Evolutionary conservation across 2,329 filamentous ascomycete species (phyloP), one percentile per base, ranked within the genome.

Genomic region (Neophaeococcomyces aloes): DNA sequence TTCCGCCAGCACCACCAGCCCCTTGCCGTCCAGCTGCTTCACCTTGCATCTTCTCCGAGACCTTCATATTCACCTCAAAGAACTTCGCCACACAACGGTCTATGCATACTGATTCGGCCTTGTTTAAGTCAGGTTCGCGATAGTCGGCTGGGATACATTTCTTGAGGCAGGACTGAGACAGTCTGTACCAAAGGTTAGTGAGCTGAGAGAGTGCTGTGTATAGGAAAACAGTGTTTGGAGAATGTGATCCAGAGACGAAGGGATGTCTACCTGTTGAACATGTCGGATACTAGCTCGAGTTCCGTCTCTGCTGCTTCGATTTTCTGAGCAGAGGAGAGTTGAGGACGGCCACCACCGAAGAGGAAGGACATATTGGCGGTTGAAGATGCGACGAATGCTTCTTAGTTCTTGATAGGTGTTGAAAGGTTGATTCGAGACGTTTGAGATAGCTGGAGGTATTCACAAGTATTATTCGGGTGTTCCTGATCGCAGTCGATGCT

Each of bases 81-180:
- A 96, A 98, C 73, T 98, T 98, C 61, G 84, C 77, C 46, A 93
- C 85, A 70, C 93, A 98, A 60, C 91, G 86, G 71, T 98, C 91
- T 57, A 98, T 80, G 72, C 93, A 98, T 57, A 98, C 91, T 56
- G 83, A 87, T 70, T 98, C 91, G 74, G 88, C 93, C 73, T 98
- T 98, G 78, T 95, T 94, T 60, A 98, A 80, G 58, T 98, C 89
- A 65, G 78, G 79, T 72, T 98, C 91, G 64, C 87, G 86, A 78
- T 96, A 98, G 59, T 89, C 80, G 60, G 71, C 74, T 50, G 89
- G 89, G 56, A 98, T 78, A 70, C 91, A 98, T 74, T 98, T 98
- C 64, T 83, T 79, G 55, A 84, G 79, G 78, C 91, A 98, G 51
- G 86, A 84, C 66, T 86, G 80, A 59, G 86, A 81, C 52, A 96